phyloP scores from a whole-genome alignment of 345 rosid species.

The Excoecaria agallocha region DNA sequence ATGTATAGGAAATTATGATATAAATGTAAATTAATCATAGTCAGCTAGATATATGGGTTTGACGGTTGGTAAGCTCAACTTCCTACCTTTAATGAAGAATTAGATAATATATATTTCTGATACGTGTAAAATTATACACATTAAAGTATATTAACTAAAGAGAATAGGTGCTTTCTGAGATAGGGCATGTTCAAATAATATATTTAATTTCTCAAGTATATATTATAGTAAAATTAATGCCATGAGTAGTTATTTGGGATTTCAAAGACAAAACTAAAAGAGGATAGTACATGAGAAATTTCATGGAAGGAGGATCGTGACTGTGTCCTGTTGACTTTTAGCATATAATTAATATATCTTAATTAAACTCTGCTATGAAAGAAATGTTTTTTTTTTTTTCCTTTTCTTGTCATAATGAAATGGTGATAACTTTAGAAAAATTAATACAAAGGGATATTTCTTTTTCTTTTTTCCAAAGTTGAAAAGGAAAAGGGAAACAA shows the following conservation, averaged over 20 bases:
- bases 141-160: neutral
- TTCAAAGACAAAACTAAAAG: neutral
- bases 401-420: no score
- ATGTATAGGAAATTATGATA: no score
- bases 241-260: neutral
- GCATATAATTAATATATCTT: neutral
- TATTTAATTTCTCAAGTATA: neutral
- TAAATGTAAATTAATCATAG: no score
- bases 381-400: no score
- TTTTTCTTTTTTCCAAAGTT: no score
- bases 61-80: neutral
- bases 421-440: no score
- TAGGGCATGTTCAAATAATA: neutral
- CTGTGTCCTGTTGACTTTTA: neutral
- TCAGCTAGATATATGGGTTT: no score
- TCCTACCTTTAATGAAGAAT: neutral
- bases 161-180: neutral
- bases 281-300: neutral
- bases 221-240: neutral
- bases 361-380: no score
- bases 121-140: neutral
- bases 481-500: no score
- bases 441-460: no score
- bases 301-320: constrained; percentile 6
- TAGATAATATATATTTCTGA: neutral